phyloP scores from a whole-genome alignment of 129 eudicot genomes.

The Cynara cardunculus region DNA sequence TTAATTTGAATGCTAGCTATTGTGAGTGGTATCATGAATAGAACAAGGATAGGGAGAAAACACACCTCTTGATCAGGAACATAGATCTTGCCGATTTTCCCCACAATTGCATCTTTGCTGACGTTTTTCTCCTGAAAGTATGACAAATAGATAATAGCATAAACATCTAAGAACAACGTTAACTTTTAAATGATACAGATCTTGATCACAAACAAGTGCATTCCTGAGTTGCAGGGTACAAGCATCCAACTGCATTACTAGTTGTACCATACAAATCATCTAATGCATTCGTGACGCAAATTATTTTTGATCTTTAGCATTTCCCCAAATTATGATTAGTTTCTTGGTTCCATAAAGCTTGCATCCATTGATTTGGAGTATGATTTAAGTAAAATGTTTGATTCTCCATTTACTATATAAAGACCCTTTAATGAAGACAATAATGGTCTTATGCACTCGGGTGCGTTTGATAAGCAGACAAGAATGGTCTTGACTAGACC shows the following conservation, averaged over 20 bases:
- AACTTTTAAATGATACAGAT: no score
- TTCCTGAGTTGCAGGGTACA: not conserved
- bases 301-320: not conserved
- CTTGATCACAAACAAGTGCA: not conserved
- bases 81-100: constrained; percentile 78
- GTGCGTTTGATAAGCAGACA: no score
- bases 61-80: constrained; percentile 90
- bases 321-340: not conserved
- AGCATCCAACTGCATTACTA: not conserved
- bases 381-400: no score
- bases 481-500: no score
- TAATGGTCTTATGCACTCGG: no score
- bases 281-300: not conserved
- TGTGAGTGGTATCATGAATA: not conserved
- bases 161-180: not conserved
- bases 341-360: not conserved
- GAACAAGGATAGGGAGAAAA: not conserved
- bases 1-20: not conserved
- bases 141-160: not conserved
- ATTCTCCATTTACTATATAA: no score
- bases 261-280: not conserved
- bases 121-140: constrained; percentile 80
- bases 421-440: no score
- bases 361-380: no score
- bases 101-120: constrained; percentile 60